phyloP scores from a whole-genome alignment of 768 basidiomycete genomes.

The Hericium alpestre region DNA sequence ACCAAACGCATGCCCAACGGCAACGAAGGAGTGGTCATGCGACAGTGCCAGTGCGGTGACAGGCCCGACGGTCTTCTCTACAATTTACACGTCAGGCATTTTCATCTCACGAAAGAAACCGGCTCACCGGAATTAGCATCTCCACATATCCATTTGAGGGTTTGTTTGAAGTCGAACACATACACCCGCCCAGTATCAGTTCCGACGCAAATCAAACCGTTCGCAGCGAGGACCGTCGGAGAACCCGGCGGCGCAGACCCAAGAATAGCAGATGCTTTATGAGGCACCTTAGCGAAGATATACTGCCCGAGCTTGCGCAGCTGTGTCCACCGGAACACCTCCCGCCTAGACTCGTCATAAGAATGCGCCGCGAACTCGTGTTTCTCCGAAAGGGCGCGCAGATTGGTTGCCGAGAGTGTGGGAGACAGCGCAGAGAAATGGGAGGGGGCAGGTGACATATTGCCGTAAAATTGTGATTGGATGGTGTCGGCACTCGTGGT shows the following conservation, averaged over 20 bases:
- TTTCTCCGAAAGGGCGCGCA: slow-evolving; percentile 18
- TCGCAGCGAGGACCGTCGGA: slow-evolving; percentile 76
- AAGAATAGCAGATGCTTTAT: slow-evolving; percentile 53
- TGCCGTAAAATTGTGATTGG: slow-evolving; percentile 28
- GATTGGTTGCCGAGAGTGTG: slow-evolving; percentile 49
- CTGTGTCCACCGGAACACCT: slow-evolving; percentile 70
- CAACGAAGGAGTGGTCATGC: slow-evolving; percentile 88
- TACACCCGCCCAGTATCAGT: slow-evolving; percentile 67
- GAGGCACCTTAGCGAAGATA: slow-evolving; percentile 40
- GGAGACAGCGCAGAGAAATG: slow-evolving; percentile 65
- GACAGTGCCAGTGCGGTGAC: slow-evolving; percentile 88
- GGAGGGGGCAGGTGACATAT: slow-evolving; percentile 45
- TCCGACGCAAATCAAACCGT: slow-evolving; percentile 84
- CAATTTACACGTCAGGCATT: slow-evolving; percentile 12
- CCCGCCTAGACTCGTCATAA: slow-evolving; percentile 25
- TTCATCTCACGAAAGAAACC: neutral
- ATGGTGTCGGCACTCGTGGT: slow-evolving; percentile 32
- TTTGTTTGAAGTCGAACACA: slow-evolving; percentile 89
- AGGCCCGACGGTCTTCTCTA: slow-evolving; percentile 55
- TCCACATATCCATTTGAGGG: slow-evolving; percentile 70
- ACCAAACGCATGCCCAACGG: slow-evolving; percentile 77
- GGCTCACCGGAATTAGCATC: slow-evolving; percentile 47
- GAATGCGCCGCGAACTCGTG: slow-evolving; percentile 16
- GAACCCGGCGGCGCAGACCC: slow-evolving; percentile 47
- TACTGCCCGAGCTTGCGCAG: slow-evolving; percentile 49